Evolutionary conservation across 176 grass and related monocot species (phyloP).

Genomic region (Oryza rufipogon): DNA sequence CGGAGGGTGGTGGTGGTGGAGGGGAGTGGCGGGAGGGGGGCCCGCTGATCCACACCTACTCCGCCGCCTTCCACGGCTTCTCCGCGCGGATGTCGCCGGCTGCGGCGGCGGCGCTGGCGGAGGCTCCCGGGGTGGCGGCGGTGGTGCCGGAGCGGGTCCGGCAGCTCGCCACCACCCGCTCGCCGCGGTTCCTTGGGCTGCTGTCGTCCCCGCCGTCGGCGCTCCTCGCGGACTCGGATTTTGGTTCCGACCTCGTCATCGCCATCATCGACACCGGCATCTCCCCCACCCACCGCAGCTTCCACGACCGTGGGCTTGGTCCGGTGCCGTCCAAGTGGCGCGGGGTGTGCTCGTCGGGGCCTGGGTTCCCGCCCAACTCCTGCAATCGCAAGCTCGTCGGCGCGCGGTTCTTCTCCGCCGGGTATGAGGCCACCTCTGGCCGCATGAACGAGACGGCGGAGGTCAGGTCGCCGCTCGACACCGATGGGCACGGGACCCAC

Average conservation of each 20-base stretch:
- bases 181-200: constrained; percentile 67
- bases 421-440: constrained; percentile 85
- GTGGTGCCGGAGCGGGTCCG: constrained; percentile 75
- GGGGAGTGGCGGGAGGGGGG: constrained; percentile 58
- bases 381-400: constrained; percentile 94
- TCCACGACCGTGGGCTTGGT: constrained; percentile 65
- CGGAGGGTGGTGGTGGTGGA: constrained; percentile 31
- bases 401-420: constrained; percentile 73
- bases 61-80: constrained; percentile 79
- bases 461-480: constrained; percentile 77
- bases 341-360: constrained; percentile 62
- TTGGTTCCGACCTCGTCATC: constrained; percentile 80
- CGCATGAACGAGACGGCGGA: constrained; percentile 87
- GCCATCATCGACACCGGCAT: constrained; percentile 85
- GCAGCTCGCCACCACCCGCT: constrained; percentile 66
- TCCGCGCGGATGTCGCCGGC: constrained; percentile 66
- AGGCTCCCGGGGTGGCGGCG: constrained; percentile 58
- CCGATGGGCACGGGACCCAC: constrained; percentile 86
- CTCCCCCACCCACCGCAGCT: constrained; percentile 75
- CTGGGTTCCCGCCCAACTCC: constrained; percentile 58
- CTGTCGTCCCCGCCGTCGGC: constrained; percentile 80
- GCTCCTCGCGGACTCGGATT: constrained; percentile 84
- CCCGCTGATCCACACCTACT: constrained; percentile 86
- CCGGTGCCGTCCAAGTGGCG: constrained; percentile 63
- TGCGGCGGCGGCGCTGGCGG: constrained; percentile 40